A percentile compares a stretch with the other conserved stretches of the same genome.
Conservation (phyloP, 2,329 filamentous ascomycete genomes). For the Hirsutella rhossiliensis region DNA sequence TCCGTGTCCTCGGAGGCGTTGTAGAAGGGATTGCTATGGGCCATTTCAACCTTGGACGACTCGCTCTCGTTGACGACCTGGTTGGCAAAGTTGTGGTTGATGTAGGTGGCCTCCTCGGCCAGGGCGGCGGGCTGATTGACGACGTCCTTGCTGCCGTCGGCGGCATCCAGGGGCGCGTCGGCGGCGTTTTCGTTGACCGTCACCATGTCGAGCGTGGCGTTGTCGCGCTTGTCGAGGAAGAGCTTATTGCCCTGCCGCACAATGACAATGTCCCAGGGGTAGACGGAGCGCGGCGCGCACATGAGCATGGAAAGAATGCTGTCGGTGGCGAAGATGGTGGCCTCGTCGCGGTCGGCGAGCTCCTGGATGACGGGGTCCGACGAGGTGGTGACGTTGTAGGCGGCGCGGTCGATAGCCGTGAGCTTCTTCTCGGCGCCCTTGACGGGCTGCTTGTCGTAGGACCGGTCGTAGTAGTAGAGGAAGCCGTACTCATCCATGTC, state of each 20-base stretch:
- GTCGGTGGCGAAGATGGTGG: conserved; percentile 92
- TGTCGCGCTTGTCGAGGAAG: conserved; percentile 97
- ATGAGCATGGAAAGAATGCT: conserved; percentile 98
- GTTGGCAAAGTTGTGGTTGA: conserved; percentile 99
- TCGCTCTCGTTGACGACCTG: conserved; percentile 84
- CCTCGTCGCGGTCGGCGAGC: conserved; percentile 88
- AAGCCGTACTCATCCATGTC: conserved; percentile 94
- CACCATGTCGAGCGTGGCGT: conserved; percentile 89
- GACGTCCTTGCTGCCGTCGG: conserved; percentile 84
- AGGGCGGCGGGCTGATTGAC: conserved; percentile 92
- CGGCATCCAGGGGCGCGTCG: conserved; percentile 82
- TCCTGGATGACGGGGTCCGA: conserved; percentile 96
- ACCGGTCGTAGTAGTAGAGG: conserved; percentile 95
- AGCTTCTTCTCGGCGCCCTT: conserved; percentile 83
- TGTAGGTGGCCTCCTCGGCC: conserved; percentile 95
- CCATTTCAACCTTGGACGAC: conserved; percentile 67
- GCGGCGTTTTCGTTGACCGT: conserved; percentile 98
- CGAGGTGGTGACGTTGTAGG: conserved; percentile 96
- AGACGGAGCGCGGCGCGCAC: conserved; percentile 92
- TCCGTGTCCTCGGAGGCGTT: conserved; percentile 86
- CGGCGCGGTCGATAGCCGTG: conserved; percentile 79
- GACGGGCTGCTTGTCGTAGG: conserved; percentile 86
- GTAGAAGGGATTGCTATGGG: conserved; percentile 93
- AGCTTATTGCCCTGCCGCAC: conserved; percentile 89
- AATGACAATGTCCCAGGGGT: conserved; percentile 97